A percentile compares a stretch with the other conserved stretches of the same genome.
phyloP scores from a whole-genome alignment of 352 stramenopile species.

The Globisporangium cystogenes region DNA sequence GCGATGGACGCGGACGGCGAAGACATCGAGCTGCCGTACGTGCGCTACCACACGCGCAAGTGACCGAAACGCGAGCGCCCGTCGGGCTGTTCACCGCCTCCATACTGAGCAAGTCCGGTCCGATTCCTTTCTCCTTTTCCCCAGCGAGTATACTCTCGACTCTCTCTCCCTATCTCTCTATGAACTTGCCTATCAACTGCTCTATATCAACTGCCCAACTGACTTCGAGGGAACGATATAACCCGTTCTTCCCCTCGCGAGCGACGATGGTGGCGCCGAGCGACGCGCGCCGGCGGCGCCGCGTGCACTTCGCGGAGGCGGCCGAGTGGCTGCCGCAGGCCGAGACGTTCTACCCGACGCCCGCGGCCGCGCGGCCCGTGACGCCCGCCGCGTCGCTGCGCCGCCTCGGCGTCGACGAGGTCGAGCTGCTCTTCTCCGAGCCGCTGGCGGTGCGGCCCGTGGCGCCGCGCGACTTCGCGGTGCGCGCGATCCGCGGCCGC shows the following conservation, averaged over 20 bases:
- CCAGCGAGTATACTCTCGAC: too few relatives aligned
- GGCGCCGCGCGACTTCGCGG: slow-evolving; percentile 28
- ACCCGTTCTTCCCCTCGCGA: too few relatives aligned
- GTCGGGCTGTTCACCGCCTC: too few relatives aligned
- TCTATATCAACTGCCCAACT: too few relatives aligned
- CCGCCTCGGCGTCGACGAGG: slow-evolving; percentile 54
- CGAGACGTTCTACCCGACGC: slow-evolving; percentile 46
- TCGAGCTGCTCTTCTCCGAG: slow-evolving; percentile 62
- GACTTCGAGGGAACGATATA: too few relatives aligned
- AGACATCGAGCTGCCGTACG: slow-evolving; percentile 95
- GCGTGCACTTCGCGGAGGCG: slow-evolving; percentile 51
- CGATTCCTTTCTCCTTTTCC: too few relatives aligned
- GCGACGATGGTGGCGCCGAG: too few relatives aligned
- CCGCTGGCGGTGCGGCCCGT: slow-evolving; percentile 30
- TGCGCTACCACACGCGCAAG: slow-evolving; percentile 84
- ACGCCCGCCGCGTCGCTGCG: slow-evolving; percentile 38
- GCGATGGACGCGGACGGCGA: slow-evolving; percentile 94
- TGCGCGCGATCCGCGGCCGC: slow-evolving; percentile 40
- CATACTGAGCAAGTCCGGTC: too few relatives aligned
- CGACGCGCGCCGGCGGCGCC: slow-evolving; percentile 6
- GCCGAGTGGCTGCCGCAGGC: slow-evolving; percentile 21
- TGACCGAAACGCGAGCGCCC: too few relatives aligned
- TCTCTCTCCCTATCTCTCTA: too few relatives aligned
- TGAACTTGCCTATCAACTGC: too few relatives aligned
- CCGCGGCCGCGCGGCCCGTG: slow-evolving; percentile 22